Evolutionary conservation across 1,284 basidiomycete genomes (phyloP), one percentile per base, ranked within the genome.

Genomic region (Ganoderma lingzhi): DNA sequence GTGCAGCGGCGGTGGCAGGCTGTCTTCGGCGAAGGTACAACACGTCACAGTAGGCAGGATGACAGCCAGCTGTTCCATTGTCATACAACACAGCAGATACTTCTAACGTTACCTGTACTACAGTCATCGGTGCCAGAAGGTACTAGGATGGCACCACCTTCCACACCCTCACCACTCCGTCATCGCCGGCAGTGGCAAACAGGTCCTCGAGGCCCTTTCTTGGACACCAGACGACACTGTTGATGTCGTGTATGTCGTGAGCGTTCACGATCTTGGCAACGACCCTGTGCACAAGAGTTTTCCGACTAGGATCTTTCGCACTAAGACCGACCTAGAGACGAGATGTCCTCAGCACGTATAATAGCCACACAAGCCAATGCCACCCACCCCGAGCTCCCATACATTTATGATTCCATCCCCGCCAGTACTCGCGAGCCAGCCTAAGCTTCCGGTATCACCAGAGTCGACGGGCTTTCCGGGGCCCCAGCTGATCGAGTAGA

Each of bases 401-500:
- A 96, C 82, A 55, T 90, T 86, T 56, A 97, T 86, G 42, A 81
- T 83, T 0, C 95, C 95, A 76, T 97, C 95, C 0, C 93, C 88
- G 0, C 93, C 93, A 1, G 89, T 88, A 67, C 88, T 92, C 5
- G 89, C 90, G 10, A 94, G 78, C 88, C 93, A 92, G 0, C 95
- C 95, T 2, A 94, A 79, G 44, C 71, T 76, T n/a, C 76, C 80
- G 15, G 80, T 75, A 60, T 75, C 70, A 56, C 66, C 66, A 28
- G 32, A 74, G 8, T 61, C 65, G 3, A 63, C 51, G 1, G 69
- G 67, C 78, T 64, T 82, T 68, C 73, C 78, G 65, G 62, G 68
- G 6, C 87, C 86, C 96, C 96, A 97, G 70, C 88, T 90, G 19
- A 97, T 83, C 17, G 91, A 92, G 78, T 95, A 97, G 19, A 97